Base-by-base conservation (phyloP, 148 eudicot genomes). In the Rhododendron kiyosumense region DNA sequence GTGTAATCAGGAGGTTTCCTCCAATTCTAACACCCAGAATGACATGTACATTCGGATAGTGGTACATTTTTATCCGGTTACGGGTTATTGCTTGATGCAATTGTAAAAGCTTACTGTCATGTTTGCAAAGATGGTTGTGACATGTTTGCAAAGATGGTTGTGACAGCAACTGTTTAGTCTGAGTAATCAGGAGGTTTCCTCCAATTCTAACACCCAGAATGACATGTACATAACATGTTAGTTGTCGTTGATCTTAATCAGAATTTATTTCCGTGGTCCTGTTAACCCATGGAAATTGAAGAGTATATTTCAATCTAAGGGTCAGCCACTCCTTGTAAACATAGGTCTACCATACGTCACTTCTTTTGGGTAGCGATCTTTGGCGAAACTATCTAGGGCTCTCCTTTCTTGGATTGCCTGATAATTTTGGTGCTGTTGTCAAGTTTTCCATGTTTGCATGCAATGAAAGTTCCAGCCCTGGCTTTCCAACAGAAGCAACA, bases 11-110 rank as follows among this genome's bases (percentile, higher is more conserved):
- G 52, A 78, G 30, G 51, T 45, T 78, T 78, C 15, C 5, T 78
- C 81, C 30, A 78, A 41, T 78, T 78, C 81, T 78, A 78, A 78
- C 52, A 78, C 51, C 81, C 46, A 1, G 81, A 78, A 41, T n/a
- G 28, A 83, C 14, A 0, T n/a, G 15, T 26, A 67, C 26, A 1
- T 26, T 63, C 26, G 1, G 24, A 14, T 41, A 69, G 36, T 12
- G 76, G 76, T 71, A 14, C 76, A 71, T 14, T 71, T 30, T 71
- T 14, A 41, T 76, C 49, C 5, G 7, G n/a, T 41, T 38, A 7
- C 13, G 26, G 26, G 48, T 22, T 18, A 18, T 8, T 76, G 49
- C 79, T 76, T 76, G 79, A 46, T 20, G 14, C n/a, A 41, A 24
- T 7, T 20, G 48, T 76, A 9, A 17, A 76, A 20, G 7, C 81